A percentile compares a stretch with the other conserved stretches of the same genome.
These are phyloP conservation scores for Leccinum angustisporum DNA, from an alignment of 1,284 basidiomycete species.

Conservation along the genomic window DNA sequence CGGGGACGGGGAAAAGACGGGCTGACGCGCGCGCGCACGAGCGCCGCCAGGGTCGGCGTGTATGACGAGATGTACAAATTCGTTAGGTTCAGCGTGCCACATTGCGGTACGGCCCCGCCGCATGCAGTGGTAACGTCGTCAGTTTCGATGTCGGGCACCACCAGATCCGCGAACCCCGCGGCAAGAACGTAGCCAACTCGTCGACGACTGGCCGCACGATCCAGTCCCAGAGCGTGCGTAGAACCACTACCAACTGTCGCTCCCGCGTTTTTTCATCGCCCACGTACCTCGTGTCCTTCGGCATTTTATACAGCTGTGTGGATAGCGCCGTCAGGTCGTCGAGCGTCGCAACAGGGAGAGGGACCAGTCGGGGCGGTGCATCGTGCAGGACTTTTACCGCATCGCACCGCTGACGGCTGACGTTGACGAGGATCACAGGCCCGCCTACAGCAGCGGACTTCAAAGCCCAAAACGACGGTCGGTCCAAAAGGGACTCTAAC, in stretches of 20 bases:
- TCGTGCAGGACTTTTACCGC: conserved; percentile 30
- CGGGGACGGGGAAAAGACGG: neutral
- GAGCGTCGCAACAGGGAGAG: conserved; percentile 21
- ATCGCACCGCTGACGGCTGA: conserved; percentile 29
- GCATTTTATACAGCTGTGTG: conserved; percentile 7
- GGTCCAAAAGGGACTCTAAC: conserved; percentile 29
- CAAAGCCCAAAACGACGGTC: conserved; percentile 27
- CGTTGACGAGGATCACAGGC: conserved; percentile 41
- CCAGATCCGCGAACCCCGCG: conserved; percentile 39
- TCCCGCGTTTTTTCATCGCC: conserved; percentile 29
- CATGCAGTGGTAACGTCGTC: conserved; percentile 41
- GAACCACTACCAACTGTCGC: conserved; percentile 14
- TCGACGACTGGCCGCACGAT: conserved; percentile 33
- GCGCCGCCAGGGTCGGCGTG: conserved; percentile 35
- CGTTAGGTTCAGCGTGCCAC: conserved; percentile 21
- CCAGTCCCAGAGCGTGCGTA: conserved; percentile 35
- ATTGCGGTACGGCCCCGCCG: conserved; percentile 34
- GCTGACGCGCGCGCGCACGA: conserved; percentile 27
- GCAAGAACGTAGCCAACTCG: conserved; percentile 23
- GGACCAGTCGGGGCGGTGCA: conserved; percentile 20
- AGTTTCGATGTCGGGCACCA: conserved; percentile 44
- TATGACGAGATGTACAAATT: conserved; percentile 40
- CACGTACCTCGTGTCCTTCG: conserved; percentile 15
- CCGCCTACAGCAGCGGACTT: conserved; percentile 32
- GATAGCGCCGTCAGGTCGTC: conserved; percentile 17